Base-by-base conservation (phyloP, 2,329 filamentous ascomycete genomes). In the Thielaviopsis populi region DNA sequence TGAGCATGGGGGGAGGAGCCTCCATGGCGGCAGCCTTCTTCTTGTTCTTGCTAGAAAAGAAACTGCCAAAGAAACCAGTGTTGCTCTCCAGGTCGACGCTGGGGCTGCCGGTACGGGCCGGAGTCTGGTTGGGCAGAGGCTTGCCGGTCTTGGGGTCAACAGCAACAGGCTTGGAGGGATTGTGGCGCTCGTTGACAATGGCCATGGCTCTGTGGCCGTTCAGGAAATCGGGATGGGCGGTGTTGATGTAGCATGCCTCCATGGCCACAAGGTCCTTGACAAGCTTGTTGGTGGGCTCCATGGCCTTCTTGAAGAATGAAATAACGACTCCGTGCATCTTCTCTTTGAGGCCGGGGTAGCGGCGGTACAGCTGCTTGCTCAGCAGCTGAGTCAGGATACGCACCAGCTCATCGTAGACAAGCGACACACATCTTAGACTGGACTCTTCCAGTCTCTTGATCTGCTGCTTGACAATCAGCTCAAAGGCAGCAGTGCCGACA, bases 11-110 rank as follows among this genome's bases (percentile, higher is more conserved):
- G 67, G 94, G 94, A 46, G 94, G 94, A 15, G 94, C 81, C 74
- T 99, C 94, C 94, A 99, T 99, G 59, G 92, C 91, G n/a, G 94
- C 94, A 77, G 95, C 95, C 86, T 96, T 97, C 83, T 99, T 99
- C 85, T 97, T 99, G 79, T 97, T 99, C 83, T 97, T 99, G 72
- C 89, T 91, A 11, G 94, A 90, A 73, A 96, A 99, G 83, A 99
- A 99, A 71, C 89, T 95, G 69, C 94, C 94, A 70, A 99, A 99
- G 82, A 99, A 99, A 43, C 92, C 91, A 66, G 81, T 78, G 72
- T 89, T 89, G 63, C 74, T 74, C 67, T 74, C 75, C 54, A 78
- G 75, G 50, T 72, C 69, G 63, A 90, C 77, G 46, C 86, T 87
- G 7, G 90, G 94, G 72, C 86, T 95, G 63, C 82, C 82, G 53